Evolutionary conservation across 176 grass and related monocot genomes (phyloP).

Genomic region (Lolium perenne): DNA sequence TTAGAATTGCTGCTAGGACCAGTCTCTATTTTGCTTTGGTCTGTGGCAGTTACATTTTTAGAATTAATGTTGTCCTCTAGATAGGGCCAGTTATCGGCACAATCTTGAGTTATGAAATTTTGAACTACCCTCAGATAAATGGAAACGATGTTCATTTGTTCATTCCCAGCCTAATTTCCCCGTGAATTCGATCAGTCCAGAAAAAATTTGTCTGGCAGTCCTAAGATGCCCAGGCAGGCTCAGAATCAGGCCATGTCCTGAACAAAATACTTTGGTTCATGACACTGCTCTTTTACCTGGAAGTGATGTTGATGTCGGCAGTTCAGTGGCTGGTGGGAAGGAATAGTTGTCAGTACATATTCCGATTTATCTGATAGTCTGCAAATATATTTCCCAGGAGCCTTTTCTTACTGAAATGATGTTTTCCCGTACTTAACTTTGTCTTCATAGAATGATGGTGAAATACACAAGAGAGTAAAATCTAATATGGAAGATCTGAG

Average conservation of each 20-base stretch:
- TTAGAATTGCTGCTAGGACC: too few species aligned
- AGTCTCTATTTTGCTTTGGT: too few species aligned
- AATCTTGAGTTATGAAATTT: too few species aligned
- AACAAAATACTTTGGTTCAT: slow-evolving; percentile 53
- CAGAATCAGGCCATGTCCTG: slow-evolving; percentile 68
- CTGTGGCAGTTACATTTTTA: too few species aligned
- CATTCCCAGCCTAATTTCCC: too few species aligned
- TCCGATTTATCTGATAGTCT: slow-evolving; percentile 51
- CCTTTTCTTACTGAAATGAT: slow-evolving; percentile 29
- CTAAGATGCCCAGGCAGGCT: slow-evolving; percentile 64
- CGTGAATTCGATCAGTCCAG: too few species aligned
- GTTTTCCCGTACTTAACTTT: slow-evolving; percentile 1
- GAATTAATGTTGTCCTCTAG: too few species aligned
- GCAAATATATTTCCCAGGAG: slow-evolving; percentile 78
- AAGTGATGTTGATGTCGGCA: slow-evolving; percentile 80
- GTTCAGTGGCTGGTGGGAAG: slow-evolving; percentile 98
- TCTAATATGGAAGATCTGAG: too few species aligned
- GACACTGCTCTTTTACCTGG: slow-evolving; percentile 55
- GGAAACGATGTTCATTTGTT: too few species aligned
- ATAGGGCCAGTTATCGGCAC: not conserved
- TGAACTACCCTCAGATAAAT: not conserved
- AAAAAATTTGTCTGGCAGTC: too few species aligned
- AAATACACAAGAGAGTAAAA: too few species aligned
- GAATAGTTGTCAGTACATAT: slow-evolving; percentile 57
- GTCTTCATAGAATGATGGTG: not conserved